A percentile compares a stretch with the other conserved stretches of the same genome.
Conservation (phyloP, 768 basidiomycete species). For the Lyophyllum semitale region DNA sequence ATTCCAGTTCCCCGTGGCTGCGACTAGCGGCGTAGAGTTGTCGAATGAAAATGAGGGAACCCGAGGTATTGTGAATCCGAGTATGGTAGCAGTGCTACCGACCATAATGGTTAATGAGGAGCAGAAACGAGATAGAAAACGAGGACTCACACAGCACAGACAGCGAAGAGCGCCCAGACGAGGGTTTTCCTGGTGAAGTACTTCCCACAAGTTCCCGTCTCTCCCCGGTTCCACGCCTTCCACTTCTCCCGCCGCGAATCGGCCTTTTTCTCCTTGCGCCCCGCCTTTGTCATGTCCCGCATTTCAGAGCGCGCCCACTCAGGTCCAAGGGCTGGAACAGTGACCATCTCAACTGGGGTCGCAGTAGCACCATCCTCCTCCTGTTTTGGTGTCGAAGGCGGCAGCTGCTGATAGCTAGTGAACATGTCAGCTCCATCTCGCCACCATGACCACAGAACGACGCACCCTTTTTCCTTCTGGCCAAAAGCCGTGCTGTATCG, state of each 20-base stretch:
- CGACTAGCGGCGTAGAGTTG: constrained; percentile 51
- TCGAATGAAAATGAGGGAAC: constrained; percentile 75
- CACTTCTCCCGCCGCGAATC: constrained; percentile 59
- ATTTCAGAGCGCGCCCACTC: constrained; percentile 88
- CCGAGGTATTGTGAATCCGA: constrained; percentile 83
- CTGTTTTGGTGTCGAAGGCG: constrained; percentile 39
- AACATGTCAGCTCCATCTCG: constrained; percentile 9
- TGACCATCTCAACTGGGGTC: constrained; percentile 81
- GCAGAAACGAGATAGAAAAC: not conserved
- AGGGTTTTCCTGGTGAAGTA: constrained; percentile 76
- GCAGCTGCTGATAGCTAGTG: constrained; percentile 47
- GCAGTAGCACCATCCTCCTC: constrained; percentile 30
- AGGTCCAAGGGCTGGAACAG: constrained; percentile 87
- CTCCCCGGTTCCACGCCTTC: constrained; percentile 77
- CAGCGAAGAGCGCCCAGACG: constrained; percentile 66
- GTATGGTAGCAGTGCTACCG: constrained; percentile 61
- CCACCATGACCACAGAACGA: constrained; percentile 2
- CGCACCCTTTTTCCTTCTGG: constrained; percentile 48
- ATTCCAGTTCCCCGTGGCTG: constrained; percentile 62
- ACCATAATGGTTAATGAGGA: constrained; percentile 7
- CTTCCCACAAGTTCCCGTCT: constrained; percentile 77
- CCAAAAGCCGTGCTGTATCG: constrained; percentile 70
- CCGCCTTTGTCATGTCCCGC: constrained; percentile 72
- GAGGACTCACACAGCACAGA: constrained; percentile 54
- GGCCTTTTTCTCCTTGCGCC: constrained; percentile 60